Evolutionary conservation across 2,329 filamentous ascomycete genomes (phyloP).

Genomic region (Cadophora malorum): DNA sequence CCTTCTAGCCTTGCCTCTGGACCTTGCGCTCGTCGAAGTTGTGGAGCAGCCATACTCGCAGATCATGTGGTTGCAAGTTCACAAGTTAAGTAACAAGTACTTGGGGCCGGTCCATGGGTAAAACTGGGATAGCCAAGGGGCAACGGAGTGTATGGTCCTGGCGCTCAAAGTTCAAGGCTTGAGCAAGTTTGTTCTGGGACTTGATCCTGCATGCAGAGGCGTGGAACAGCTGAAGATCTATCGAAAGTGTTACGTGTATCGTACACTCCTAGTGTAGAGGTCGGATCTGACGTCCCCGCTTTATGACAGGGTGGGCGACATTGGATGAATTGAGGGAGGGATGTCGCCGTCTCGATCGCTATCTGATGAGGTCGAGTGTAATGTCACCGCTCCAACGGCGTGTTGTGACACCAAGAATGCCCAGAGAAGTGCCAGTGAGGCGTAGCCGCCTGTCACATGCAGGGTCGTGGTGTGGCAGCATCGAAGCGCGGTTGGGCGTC

Average conservation of each 20-base stretch:
- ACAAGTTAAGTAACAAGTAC: neutral
- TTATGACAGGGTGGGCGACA: neutral
- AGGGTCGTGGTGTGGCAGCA: neutral
- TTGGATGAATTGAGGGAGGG: neutral
- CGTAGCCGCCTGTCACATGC: neutral
- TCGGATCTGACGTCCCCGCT: neutral
- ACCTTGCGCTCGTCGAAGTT: neutral
- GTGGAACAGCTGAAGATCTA: neutral
- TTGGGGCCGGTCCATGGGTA: neutral
- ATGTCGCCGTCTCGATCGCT: neutral
- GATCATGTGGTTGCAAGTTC: neutral
- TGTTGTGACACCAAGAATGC: neutral
- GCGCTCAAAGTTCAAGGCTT: neutral
- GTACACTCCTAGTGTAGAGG: neutral
- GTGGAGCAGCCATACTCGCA: neutral
- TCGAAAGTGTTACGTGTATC: neutral
- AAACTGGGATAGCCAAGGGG: too few species aligned
- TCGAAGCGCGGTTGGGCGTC: neutral
- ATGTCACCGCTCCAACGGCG: neutral
- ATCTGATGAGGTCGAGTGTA: neutral
- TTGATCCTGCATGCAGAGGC: neutral
- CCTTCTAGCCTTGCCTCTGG: neutral
- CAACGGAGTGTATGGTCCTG: neutral
- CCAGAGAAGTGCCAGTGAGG: neutral
- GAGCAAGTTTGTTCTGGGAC: neutral